These are phyloP conservation scores for Bauhinia variegata DNA, from an alignment of 306 rosid genomes.

Conservation along the genomic window DNA sequence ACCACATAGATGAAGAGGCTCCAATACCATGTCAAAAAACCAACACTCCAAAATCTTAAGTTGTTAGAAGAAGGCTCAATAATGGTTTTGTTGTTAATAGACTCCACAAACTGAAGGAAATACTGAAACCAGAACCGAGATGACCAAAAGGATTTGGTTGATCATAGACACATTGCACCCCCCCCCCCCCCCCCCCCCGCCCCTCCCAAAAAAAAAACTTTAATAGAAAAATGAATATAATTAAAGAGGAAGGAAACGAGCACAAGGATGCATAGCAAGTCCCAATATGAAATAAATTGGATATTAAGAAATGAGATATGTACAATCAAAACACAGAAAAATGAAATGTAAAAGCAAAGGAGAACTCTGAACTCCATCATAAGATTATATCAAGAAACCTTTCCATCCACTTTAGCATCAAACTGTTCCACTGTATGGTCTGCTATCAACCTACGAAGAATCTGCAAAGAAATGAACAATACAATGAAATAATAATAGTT, in stretches of 20 bases:
- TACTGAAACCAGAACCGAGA: too few relatives aligned
- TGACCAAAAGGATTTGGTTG: too few relatives aligned
- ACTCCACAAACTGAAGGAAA: too few relatives aligned
- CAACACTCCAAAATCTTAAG: too few relatives aligned
- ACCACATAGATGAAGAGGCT: too few relatives aligned
- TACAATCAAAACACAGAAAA: neutral
- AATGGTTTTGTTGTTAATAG: too few relatives aligned
- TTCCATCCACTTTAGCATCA: constrained; percentile 83
- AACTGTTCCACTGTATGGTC: constrained; percentile 65
- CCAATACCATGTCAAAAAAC: too few relatives aligned
- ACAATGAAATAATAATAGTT: constrained; percentile 9
- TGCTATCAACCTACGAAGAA: constrained; percentile 63
- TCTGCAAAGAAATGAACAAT: constrained; percentile 48
- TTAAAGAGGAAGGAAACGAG: neutral
- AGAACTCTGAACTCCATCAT: neutral
- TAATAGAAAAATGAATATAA: neutral
- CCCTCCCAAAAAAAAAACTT: too few relatives aligned
- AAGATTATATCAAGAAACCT: constrained; percentile 50
- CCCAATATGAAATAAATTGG: neutral
- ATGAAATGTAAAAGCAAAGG: neutral
- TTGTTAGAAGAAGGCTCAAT: too few relatives aligned
- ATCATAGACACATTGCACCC: too few relatives aligned
- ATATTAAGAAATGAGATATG: neutral
- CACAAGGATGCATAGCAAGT: neutral
- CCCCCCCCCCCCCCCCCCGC: too few relatives aligned